These are phyloP conservation scores for Cryphonectria nitschkei DNA, from an alignment of 2,329 filamentous ascomycete genomes.

Conservation along the genomic window DNA sequence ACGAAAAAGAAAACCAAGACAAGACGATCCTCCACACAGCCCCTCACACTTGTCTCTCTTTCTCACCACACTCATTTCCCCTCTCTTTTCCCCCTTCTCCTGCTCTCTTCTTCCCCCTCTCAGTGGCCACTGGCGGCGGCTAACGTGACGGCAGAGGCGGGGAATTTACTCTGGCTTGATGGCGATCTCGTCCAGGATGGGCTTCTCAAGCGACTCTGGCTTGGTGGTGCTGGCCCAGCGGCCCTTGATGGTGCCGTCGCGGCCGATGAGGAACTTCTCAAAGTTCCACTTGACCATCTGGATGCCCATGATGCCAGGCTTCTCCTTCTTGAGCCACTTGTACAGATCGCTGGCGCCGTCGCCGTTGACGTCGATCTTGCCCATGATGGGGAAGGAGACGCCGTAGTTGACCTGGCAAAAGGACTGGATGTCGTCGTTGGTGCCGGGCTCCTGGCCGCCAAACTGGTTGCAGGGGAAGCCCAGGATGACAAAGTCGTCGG, in stretches of 20 bases:
- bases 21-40: neutral
- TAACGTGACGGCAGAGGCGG: neutral
- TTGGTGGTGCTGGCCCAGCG: constrained; percentile 89
- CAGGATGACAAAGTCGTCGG: constrained; percentile 80
- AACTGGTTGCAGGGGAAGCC: constrained; percentile 99
- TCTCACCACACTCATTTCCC: neutral
- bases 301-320: constrained; percentile 83
- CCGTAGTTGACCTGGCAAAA: constrained; percentile 96
- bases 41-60: neutral
- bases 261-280: constrained; percentile 92
- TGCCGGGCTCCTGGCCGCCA: constrained; percentile 83
- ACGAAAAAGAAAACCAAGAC: neutral
- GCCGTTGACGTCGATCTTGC: constrained; percentile 95
- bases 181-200: constrained; percentile 75
- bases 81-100: neutral
- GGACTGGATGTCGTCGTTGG: constrained; percentile 76
- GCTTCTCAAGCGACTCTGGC: constrained; percentile 77
- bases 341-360: constrained; percentile 77
- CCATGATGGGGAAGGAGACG: constrained; percentile 86
- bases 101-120: neutral
- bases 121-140: neutral
- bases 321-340: constrained; percentile 73
- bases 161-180: constrained; percentile 46
- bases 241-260: constrained; percentile 82
- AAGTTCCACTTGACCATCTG: constrained; percentile 99